Evolutionary conservation across 164 flowering plant species (phyloP), one percentile per base, ranked within the genome.

Genomic region (Chloranthus sessilifolius): DNA sequence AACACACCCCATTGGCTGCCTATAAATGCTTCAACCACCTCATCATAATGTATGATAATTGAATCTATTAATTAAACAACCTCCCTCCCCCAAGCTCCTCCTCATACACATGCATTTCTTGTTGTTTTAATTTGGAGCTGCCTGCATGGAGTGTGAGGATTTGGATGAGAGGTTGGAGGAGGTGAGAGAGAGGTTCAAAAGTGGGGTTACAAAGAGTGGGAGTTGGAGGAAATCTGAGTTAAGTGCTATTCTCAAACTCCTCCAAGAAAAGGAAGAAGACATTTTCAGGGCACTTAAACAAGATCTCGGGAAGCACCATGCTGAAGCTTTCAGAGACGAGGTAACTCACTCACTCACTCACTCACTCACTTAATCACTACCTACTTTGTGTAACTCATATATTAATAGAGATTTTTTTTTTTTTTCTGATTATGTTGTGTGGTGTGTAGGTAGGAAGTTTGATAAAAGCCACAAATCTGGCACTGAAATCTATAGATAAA

Each of bases 241-340:
- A 2, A 69, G 46, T 26, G 83, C 74, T 1, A 6, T 87, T 3
- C 62, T 76, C 31, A 52, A 62, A n/a, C 56, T 90, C 20, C 17
- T 90, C 3, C 42, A 27, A 2, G 83, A 85, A 1, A 63, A 87
- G 6, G 95, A 87, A 54, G 60, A 64, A 0, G 45, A 59, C 47
- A 72, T 85, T 28, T 75, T 65, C 51, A 28, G 53, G 20, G 85
- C 79, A 1, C 82, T 90, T 21, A 15, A 59, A 17, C 55, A 71
- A 16, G 98, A 90, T 65, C 69, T 90, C 34, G 96, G 89, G 4
- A 90, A 90, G 55, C 86, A 73, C 57, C 76, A 72, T 0, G 67
- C 56, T 17, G 98, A 90, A 67, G 61, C 79, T 41, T 90, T 55
- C 50, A 64, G 91, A 11, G 96, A 87, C 52, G 98, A 90, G 78